phyloP scores from a whole-genome alignment of 495 filamentous ascomycete species.

The Aspergillus leporis region DNA sequence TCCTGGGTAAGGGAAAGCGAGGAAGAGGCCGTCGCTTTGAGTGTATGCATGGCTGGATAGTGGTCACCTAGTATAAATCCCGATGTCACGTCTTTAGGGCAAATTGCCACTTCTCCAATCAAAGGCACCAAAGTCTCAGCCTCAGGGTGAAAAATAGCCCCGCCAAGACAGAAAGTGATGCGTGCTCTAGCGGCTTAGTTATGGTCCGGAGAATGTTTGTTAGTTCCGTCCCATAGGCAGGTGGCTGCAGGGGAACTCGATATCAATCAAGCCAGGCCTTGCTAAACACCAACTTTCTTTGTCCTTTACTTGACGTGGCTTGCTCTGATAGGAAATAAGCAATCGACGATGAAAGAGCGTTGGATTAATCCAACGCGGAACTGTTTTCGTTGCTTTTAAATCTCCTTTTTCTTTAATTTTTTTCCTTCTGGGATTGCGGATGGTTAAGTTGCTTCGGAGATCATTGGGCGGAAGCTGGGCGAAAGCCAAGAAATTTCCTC shows the following conservation, averaged over 20 bases:
- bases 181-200: neutral
- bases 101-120: slow-evolving; percentile 1
- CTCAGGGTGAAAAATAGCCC: slow-evolving; percentile 1
- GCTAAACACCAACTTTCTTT: slow-evolving; percentile 1
- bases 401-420: neutral
- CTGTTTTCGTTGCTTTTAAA: neutral
- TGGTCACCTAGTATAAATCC: neutral
- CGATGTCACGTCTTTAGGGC: neutral
- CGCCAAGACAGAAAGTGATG: neutral
- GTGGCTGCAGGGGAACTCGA: neutral
- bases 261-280: slow-evolving; percentile 12
- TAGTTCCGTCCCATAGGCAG: neutral
- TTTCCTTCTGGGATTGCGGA: neutral
- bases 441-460: neutral
- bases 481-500: slow-evolving; percentile 6
- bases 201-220: slow-evolving; percentile 1
- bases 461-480: slow-evolving; percentile 3
- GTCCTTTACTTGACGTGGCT: slow-evolving; percentile 18
- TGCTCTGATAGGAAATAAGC: slow-evolving; percentile 10
- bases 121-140: neutral
- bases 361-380: neutral
- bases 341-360: neutral
- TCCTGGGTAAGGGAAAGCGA: slow-evolving; percentile 45
- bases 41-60: slow-evolving; percentile 35
- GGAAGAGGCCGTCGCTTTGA: slow-evolving; percentile 41